Conservation (phyloP, 805 yeast species). For the Wickerhamiella hasegawae region DNA sequence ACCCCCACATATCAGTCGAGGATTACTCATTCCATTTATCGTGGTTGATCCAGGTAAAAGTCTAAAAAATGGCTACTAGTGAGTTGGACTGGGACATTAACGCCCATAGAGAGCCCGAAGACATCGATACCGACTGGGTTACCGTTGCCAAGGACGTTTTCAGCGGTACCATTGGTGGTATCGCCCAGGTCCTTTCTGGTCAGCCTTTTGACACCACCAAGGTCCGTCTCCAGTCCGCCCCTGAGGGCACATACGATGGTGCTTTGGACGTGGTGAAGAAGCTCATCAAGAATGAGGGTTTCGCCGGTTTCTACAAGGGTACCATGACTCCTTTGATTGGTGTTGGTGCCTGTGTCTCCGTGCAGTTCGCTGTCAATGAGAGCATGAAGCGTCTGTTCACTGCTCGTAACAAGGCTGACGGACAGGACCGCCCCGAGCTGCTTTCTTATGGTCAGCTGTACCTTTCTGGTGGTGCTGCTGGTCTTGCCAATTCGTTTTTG, state of each 20-base stretch:
- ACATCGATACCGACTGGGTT: conserved; percentile 9
- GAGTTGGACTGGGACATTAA: conserved; percentile 11
- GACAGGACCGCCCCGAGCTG: conserved; percentile 20
- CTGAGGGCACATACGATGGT: conserved; percentile 56
- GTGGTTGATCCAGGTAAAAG: too few species aligned
- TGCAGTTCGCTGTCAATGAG: conserved; percentile 91
- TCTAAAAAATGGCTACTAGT: conserved; percentile 1
- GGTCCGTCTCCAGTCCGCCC: conserved; percentile 79
- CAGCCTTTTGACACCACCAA: conserved; percentile 95
- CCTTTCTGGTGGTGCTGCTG: conserved; percentile 79
- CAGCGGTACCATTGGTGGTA: conserved; percentile 91
- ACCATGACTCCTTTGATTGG: conserved; percentile 87
- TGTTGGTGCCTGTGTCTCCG: conserved; percentile 93
- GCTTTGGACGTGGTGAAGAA: conserved; percentile 64
- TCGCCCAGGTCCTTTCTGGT: conserved; percentile 88
- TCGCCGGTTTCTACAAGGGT: conserved; percentile 79
- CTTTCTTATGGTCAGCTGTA: conserved; percentile 47
- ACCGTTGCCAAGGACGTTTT: conserved; percentile 59
- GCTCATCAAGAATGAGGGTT: conserved; percentile 66
- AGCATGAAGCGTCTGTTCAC: conserved; percentile 71
- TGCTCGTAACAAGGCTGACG: conserved; percentile 23
- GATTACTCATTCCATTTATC: too few species aligned
- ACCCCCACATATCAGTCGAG: too few species aligned
- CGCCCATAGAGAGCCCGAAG: conserved; percentile 7
- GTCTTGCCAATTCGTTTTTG: conserved; percentile 72